These are phyloP conservation scores for Fusarium subtropicale DNA, from an alignment of 2,329 filamentous ascomycete genomes.

Conservation along the genomic window DNA sequence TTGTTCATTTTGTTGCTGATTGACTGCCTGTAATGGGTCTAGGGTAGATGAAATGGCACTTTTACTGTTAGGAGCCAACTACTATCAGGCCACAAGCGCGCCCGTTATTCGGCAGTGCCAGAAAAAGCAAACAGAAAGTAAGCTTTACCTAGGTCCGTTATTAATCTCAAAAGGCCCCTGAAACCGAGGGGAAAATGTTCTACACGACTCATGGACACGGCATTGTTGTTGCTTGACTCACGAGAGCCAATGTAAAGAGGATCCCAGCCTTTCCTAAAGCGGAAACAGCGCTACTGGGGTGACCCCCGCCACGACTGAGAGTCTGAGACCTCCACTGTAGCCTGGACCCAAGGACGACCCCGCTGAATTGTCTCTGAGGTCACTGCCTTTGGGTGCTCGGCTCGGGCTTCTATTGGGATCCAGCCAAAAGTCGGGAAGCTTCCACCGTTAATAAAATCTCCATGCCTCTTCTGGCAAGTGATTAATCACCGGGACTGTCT, in stretches of 20 bases:
- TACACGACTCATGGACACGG: slow-evolving; percentile 31
- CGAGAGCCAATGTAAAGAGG: slow-evolving; percentile 5
- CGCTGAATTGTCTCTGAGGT: slow-evolving; percentile 20
- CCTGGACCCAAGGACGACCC: slow-evolving; percentile 24
- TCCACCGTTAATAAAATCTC: slow-evolving; percentile 21
- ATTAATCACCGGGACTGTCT: slow-evolving; percentile 12
- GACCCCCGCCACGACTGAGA: slow-evolving; percentile 34
- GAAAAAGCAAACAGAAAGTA: neutral
- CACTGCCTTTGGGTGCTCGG: slow-evolving; percentile 20
- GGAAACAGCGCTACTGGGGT: slow-evolving; percentile 30
- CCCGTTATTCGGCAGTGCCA: neutral
- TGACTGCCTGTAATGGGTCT: neutral
- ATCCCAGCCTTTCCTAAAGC: slow-evolving; percentile 22
- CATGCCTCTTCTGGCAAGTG: slow-evolving; percentile 16
- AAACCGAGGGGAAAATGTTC: neutral
- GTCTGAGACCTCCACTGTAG: slow-evolving; percentile 1
- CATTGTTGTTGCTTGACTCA: slow-evolving; percentile 32
- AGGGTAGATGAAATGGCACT: neutral
- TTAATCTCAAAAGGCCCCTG: neutral
- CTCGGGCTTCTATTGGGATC: slow-evolving; percentile 24
- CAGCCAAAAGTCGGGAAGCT: slow-evolving; percentile 37
- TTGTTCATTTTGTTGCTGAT: neutral
- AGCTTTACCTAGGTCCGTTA: neutral
- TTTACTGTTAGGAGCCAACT: neutral
- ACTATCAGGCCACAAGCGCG: neutral